These are phyloP conservation scores for Paxillus rubicundulus DNA, from an alignment of 768 basidiomycete species.

Conservation along the genomic window DNA sequence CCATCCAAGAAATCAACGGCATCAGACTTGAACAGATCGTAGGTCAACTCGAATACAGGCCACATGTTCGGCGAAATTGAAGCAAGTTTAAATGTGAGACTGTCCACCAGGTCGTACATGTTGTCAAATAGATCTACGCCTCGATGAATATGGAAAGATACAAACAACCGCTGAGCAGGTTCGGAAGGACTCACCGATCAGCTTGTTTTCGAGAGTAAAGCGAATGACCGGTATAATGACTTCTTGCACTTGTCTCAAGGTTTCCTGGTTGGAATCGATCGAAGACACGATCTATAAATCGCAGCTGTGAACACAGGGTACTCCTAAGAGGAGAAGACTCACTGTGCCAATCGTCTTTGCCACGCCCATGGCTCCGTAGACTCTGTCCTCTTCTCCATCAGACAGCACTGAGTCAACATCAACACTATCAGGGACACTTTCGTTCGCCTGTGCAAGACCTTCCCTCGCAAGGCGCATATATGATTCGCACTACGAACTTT, in stretches of 20 bases:
- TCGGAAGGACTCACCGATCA: slow-evolving; percentile 60
- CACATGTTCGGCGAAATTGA: slow-evolving; percentile 80
- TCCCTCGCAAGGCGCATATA: slow-evolving; percentile 80
- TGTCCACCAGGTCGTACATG: slow-evolving; percentile 83
- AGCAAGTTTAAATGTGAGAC: slow-evolving; percentile 76
- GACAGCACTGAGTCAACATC: slow-evolving; percentile 56
- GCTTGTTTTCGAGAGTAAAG: slow-evolving; percentile 73
- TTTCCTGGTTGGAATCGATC: slow-evolving; percentile 70
- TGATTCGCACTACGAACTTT: slow-evolving; percentile 60
- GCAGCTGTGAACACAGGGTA: neutral
- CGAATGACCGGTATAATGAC: slow-evolving; percentile 75
- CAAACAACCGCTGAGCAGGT: neutral
- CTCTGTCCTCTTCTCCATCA: slow-evolving; percentile 78
- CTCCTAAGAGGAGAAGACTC: slow-evolving; percentile 19
- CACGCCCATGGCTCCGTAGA: slow-evolving; percentile 83
- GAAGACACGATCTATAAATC: slow-evolving; percentile 67
- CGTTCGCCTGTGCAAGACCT: slow-evolving; percentile 49
- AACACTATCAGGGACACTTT: slow-evolving; percentile 45
- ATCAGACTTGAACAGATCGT: slow-evolving; percentile 77
- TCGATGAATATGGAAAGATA: neutral
- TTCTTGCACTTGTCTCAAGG: slow-evolving; percentile 77
- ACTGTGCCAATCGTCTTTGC: slow-evolving; percentile 83
- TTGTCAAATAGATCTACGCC: slow-evolving; percentile 78
- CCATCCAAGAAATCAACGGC: slow-evolving; percentile 88
- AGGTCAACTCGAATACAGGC: slow-evolving; percentile 83